Evolutionary conservation across 2,329 filamentous ascomycete species (phyloP).

Genomic region (Hortaea werneckii): DNA sequence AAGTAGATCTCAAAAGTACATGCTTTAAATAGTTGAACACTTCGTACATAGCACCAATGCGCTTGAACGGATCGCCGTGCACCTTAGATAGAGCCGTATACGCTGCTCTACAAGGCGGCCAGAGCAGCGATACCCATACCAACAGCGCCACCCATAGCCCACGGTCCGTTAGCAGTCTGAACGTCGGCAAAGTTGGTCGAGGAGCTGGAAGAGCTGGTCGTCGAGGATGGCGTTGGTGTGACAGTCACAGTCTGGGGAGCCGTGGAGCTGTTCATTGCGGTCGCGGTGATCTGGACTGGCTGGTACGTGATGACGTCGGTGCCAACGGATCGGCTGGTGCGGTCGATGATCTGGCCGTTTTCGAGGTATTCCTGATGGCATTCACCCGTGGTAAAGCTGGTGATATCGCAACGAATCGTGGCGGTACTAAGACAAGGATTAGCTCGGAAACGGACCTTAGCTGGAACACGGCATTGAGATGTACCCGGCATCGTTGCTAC

Average conservation of each 20-base stretch:
- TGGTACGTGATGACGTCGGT: slow-evolving; percentile 7
- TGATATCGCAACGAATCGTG: slow-evolving; percentile 5
- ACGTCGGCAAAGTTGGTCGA: not conserved
- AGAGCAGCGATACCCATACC: slow-evolving; percentile 7
- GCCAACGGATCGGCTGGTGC: slow-evolving; percentile 1
- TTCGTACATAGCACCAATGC: no score
- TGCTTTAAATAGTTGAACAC: no score
- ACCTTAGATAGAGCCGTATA: not conserved
- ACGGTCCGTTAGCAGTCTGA: slow-evolving; percentile 1
- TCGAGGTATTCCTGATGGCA: slow-evolving; percentile 4
- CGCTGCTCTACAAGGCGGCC: slow-evolving; percentile 1
- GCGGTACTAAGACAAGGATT: slow-evolving; percentile 1
- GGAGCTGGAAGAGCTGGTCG: not conserved
- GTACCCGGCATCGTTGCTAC: slow-evolving; percentile 6
- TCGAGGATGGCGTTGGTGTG: not conserved
- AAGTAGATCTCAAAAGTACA: no score
- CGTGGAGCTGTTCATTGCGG: slow-evolving; percentile 5
- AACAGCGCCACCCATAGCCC: slow-evolving; percentile 7
- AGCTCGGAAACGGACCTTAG: not conserved
- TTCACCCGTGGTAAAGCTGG: slow-evolving; percentile 2
- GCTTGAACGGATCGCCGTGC: no score
- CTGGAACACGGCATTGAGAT: not conserved
- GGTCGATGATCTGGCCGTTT: slow-evolving; percentile 4
- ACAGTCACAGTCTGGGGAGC: slow-evolving; percentile 5
- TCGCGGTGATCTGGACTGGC: slow-evolving; percentile 8